Evolutionary conservation across 176 grass and related monocot genomes (phyloP).

Genomic region (Phragmites australis): DNA sequence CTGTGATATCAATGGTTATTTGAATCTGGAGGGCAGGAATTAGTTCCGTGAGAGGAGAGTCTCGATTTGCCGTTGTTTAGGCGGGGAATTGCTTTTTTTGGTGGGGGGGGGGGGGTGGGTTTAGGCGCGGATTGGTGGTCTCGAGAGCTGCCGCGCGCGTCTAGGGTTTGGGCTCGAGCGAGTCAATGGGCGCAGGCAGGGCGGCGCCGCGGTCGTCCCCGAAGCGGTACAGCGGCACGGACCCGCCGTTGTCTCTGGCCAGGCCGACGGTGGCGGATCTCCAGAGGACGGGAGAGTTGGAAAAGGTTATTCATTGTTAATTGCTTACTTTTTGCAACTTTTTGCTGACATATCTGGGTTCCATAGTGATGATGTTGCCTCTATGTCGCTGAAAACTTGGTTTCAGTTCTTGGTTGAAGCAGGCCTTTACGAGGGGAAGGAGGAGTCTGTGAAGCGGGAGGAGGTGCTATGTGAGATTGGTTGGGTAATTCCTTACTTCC

Average conservation of each 20-base stretch:
- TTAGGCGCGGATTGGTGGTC: neutral
- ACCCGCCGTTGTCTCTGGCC: constrained; percentile 61
- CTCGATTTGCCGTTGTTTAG: neutral
- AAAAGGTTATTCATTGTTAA: constrained; percentile 48
- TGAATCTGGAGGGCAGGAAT: neutral
- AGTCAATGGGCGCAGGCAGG: constrained; percentile 46
- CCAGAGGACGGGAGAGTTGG: constrained; percentile 66
- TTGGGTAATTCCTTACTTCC: constrained; percentile 38
- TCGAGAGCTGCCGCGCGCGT: no score
- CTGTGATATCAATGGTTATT: no score
- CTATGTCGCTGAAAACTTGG: neutral
- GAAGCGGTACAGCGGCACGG: constrained; percentile 61
- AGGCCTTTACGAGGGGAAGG: constrained; percentile 71
- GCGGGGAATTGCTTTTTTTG: neutral
- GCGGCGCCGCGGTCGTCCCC: constrained; percentile 33
- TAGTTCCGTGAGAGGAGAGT: neutral
- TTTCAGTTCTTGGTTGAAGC: constrained; percentile 67
- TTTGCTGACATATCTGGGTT: neutral
- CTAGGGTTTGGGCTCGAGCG: neutral
- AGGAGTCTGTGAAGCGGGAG: constrained; percentile 71
- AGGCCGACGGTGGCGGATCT: constrained; percentile 66
- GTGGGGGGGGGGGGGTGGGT: no score
- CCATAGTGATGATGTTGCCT: neutral
- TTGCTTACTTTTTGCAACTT: neutral
- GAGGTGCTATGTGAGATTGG: constrained; percentile 79